Percentiles rank a stretch among this genome's conserved stretches.
phyloP scores from a whole-genome alignment of 192 early-diverging fungal genomes.

The Backusella circina region DNA sequence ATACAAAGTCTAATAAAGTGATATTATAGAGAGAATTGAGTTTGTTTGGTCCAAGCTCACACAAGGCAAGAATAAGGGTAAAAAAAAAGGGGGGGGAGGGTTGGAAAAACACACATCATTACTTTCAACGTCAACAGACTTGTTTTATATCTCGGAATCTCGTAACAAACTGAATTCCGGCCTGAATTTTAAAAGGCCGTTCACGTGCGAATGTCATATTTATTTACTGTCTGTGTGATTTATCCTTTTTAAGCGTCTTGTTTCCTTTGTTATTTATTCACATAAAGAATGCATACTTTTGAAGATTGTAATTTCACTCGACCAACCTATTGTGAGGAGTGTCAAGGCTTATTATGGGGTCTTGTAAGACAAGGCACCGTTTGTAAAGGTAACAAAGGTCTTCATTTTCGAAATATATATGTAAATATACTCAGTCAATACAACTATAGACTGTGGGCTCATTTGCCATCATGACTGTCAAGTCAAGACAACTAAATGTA shows the following conservation, averaged over 20 bases:
- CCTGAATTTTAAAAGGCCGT: neutral
- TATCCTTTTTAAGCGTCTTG: neutral
- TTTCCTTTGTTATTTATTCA: neutral
- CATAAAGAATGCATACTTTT: conserved; percentile 45
- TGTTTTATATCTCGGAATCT: too few species aligned
- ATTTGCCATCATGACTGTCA: neutral
- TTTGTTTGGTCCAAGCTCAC: too few species aligned
- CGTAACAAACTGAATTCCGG: too few species aligned
- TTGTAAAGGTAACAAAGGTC: conserved; percentile 44
- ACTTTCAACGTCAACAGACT: too few species aligned
- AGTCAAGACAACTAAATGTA: neutral
- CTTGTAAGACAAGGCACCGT: conserved; percentile 60
- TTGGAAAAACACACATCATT: too few species aligned
- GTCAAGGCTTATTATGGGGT: conserved; percentile 70
- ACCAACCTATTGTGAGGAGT: conserved; percentile 66
- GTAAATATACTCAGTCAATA: too few species aligned
- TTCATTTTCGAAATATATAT: neutral
- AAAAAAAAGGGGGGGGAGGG: too few species aligned
- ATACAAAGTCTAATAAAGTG: too few species aligned
- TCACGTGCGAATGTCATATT: neutral
- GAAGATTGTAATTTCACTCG: conserved; percentile 54
- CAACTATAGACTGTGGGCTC: neutral
- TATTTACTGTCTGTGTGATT: neutral
- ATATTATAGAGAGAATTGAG: too few species aligned
- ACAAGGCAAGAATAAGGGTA: too few species aligned